These are phyloP conservation scores for Pisolithus microcarpus DNA, from an alignment of 768 basidiomycete species.

Conservation along the genomic window DNA sequence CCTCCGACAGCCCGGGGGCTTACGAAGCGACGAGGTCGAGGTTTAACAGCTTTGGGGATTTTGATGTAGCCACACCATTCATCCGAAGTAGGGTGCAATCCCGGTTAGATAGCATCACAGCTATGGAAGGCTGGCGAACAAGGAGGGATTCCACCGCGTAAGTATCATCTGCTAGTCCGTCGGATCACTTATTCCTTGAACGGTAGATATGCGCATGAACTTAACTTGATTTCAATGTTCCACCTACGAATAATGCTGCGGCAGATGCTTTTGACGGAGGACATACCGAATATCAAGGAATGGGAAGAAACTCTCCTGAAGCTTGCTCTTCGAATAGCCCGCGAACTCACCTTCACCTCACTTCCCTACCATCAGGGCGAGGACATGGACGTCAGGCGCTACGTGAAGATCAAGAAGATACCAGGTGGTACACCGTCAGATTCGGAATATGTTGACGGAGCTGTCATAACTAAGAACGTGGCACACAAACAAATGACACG, in stretches of 20 bases:
- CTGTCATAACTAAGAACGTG: slow-evolving; percentile 96
- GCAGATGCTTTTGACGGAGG: slow-evolving; percentile 80
- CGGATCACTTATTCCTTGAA: slow-evolving; percentile 1
- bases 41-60: slow-evolving; percentile 68
- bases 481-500: slow-evolving; percentile 94
- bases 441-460: slow-evolving; percentile 95
- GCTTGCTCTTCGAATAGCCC: slow-evolving; percentile 79
- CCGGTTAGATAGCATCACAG: slow-evolving; percentile 51
- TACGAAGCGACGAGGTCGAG: slow-evolving; percentile 46
- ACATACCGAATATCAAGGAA: slow-evolving; percentile 72
- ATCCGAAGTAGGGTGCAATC: slow-evolving; percentile 82
- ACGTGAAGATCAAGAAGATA: slow-evolving; percentile 98
- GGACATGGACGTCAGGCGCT: slow-evolving; percentile 90
- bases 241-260: slow-evolving; percentile 87
- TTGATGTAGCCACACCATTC: slow-evolving; percentile 68
- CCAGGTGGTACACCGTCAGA: slow-evolving; percentile 89
- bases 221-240: slow-evolving; percentile 79
- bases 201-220: slow-evolving; percentile 69
- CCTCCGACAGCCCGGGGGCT: slow-evolving; percentile 50
- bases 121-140: slow-evolving; percentile 75
- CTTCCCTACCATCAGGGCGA: slow-evolving; percentile 72
- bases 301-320: slow-evolving; percentile 85
- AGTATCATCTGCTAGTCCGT: slow-evolving; percentile 25
- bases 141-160: slow-evolving; percentile 87
- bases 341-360: slow-evolving; percentile 73